Evolutionary conservation across 2,329 filamentous ascomycete species (phyloP).

Genomic region (Colletotrichum coccodes): DNA sequence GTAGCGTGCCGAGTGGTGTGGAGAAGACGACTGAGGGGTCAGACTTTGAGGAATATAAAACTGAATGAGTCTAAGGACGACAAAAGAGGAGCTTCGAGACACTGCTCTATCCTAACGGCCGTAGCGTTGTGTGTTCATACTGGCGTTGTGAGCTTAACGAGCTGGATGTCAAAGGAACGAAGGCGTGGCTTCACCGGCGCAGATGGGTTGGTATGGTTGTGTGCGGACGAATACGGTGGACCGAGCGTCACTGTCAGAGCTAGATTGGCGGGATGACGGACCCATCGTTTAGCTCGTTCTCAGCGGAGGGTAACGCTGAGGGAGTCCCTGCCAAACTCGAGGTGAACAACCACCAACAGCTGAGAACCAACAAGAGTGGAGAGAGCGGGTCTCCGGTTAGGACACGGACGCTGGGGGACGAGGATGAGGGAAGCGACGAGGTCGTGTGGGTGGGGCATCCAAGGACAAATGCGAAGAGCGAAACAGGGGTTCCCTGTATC

Average conservation of each 20-base stretch:
- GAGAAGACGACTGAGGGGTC: no score
- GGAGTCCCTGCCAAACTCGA: background rate
- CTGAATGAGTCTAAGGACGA: no score
- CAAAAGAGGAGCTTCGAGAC: slow-evolving; percentile 4
- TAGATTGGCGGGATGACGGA: slow-evolving; percentile 27
- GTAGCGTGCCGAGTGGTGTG: background rate
- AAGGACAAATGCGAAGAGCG: background rate
- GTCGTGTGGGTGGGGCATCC: background rate
- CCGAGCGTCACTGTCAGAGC: slow-evolving; percentile 3
- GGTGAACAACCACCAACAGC: slow-evolving; percentile 5
- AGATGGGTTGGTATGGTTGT: background rate
- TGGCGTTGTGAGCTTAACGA: background rate
- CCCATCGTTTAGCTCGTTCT: slow-evolving; percentile 9
- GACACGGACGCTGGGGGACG: background rate
- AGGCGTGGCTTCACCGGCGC: background rate
- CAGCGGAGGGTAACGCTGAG: background rate
- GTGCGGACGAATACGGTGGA: background rate
- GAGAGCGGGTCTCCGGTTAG: slow-evolving; percentile 14
- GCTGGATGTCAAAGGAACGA: background rate
- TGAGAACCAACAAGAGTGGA: slow-evolving; percentile 22
- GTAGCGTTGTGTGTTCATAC: slow-evolving; percentile 1
- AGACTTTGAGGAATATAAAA: no score
- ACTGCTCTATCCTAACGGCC: slow-evolving; percentile 1
- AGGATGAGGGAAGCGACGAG: background rate
- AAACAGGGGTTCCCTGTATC: background rate